Evolutionary conservation across 2,329 filamentous ascomycete species (phyloP), one percentile per base, ranked within the genome.

Genomic region (Madurella mycetomatis): DNA sequence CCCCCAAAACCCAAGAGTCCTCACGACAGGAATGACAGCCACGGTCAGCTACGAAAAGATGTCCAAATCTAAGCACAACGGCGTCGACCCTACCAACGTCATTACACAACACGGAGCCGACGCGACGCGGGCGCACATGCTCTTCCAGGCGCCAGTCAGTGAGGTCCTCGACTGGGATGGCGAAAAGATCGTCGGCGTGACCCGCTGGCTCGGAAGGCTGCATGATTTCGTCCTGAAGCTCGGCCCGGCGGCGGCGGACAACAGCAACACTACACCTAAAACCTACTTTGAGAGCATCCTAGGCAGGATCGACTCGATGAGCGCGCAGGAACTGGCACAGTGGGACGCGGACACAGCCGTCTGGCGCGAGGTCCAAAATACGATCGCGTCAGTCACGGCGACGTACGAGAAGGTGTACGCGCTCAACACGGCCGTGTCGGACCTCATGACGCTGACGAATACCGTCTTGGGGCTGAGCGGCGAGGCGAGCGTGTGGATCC

Each of bases 31-130:
- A 3, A 71, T 79, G 46, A 64, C 66, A 0, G 83, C 87, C 1
- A 80, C 74, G 30, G 71, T 90, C 16, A 85, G 82, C 1, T 95
- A 81, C 63, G 90, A 95, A 69, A 96, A 96, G 68, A 96, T 96
- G 91, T 94, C 88, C 40, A 96, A 96, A 72, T 95, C 89, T 64
- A 96, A 96, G 70, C 79, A 94, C 73, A 96, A 96, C 66, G 91
- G 91, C 25, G 89, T 95, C 7, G 90, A 95, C 66, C 91, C 91
- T 0, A 84, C 82, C 0, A 76, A 74, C 0, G 88, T 87, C 59
- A 89, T 94, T 54, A 73, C 77, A 8, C 83, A 82, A 61, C 86
- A 94, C 63, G 91, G 91, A 18, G 88, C 90, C 1, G 91, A 96
- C 68, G 85, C 88, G 5, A 91, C 88, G 2, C 79, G 91, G 53